These are phyloP conservation scores for Umbelopsis sp. DNA, from an alignment of 371 early-diverging fungal genomes.

Conservation along the genomic window DNA sequence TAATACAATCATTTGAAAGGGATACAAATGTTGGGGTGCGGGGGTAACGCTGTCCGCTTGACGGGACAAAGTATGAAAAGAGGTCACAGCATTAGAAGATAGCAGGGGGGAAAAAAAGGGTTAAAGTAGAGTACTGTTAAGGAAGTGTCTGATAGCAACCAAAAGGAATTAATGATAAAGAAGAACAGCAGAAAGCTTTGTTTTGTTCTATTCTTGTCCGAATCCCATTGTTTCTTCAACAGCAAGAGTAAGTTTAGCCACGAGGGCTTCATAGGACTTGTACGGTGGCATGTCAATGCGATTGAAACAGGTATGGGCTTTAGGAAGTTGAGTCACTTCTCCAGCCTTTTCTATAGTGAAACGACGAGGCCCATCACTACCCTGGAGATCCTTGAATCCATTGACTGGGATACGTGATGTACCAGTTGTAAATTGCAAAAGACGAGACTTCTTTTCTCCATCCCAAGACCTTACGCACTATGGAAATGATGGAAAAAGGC, in stretches of 20 bases:
- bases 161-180: not conserved
- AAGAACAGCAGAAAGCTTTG: not conserved
- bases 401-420: slow-evolving; percentile 98
- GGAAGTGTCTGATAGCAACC: not conserved
- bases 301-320: slow-evolving; percentile 97
- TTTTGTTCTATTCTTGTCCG: slow-evolving; percentile 67
- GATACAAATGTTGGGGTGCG: not conserved
- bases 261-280: slow-evolving; percentile 68
- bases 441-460: slow-evolving; percentile 90
- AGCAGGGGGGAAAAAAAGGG: not conserved
- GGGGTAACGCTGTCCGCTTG: not conserved
- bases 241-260: slow-evolving; percentile 85
- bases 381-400: slow-evolving; percentile 98
- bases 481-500: not conserved
- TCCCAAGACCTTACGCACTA: slow-evolving; percentile 86
- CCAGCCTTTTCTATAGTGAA: slow-evolving; percentile 97
- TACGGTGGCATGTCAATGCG: slow-evolving; percentile 97
- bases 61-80: not conserved
- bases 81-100: slow-evolving; percentile 8
- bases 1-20: slow-evolving; percentile 5
- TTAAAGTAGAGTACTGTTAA: slow-evolving; percentile 5
- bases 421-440: slow-evolving; percentile 98
- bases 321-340: slow-evolving; percentile 85
- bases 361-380: slow-evolving; percentile 93
- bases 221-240: slow-evolving; percentile 93